Evolutionary conservation across 495 filamentous ascomycete species (phyloP).

Genomic region (Annulohypoxylon maeteangense): DNA sequence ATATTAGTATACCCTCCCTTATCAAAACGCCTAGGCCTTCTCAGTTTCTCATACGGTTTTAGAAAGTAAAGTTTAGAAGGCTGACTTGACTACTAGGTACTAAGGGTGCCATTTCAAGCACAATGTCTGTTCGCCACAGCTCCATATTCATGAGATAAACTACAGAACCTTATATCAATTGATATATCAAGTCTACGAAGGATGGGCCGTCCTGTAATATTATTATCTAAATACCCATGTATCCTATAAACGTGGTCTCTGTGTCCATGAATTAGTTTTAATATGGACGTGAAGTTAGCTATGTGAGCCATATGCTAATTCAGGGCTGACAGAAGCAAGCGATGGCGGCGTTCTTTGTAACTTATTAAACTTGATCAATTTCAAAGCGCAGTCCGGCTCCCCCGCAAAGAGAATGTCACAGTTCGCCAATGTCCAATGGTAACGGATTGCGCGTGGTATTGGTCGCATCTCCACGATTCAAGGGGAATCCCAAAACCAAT

Average conservation of each 20-base stretch:
- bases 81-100: too few relatives aligned
- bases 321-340: background rate
- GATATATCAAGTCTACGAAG: too few relatives aligned
- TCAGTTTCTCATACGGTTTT: too few relatives aligned
- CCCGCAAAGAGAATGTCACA: conserved; percentile 26
- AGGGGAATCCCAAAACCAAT: conserved; percentile 18
- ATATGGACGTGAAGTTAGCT: conserved; percentile 1
- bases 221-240: background rate
- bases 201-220: background rate
- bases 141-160: background rate
- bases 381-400: conserved; percentile 3
- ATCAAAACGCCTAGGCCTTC: too few relatives aligned
- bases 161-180: too few relatives aligned
- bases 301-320: conserved; percentile 3
- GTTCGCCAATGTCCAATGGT: conserved; percentile 15
- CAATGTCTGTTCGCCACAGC: background rate
- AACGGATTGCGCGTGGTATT: conserved; percentile 16
- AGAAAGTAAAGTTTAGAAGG: background rate
- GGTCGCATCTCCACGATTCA: conserved; percentile 23
- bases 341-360: background rate
- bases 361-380: conserved; percentile 2
- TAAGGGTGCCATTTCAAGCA: background rate
- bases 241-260: background rate
- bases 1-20: too few relatives aligned
- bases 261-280: background rate